Base-by-base conservation (phyloP, 805 yeast genomes). In the Saccharomyces kudriavzevii region DNA sequence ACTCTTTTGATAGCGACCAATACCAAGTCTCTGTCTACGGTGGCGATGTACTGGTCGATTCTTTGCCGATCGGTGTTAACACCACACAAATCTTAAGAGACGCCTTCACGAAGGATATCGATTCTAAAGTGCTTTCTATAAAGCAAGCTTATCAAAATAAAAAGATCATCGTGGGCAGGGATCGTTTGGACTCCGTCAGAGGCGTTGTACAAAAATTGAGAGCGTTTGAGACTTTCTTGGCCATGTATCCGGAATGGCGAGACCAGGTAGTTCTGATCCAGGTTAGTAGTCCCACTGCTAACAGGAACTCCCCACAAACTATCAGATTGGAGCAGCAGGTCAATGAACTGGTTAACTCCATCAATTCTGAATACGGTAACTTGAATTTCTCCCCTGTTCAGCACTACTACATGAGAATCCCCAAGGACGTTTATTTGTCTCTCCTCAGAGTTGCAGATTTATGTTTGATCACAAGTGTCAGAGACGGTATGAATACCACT, bases 401-500 rank as follows among this genome's bases (percentile, higher is more conserved):
- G 62, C 97, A 92, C 68, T 94, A 89, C 71, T 95, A 91, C 64
- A 87, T 89, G 81, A 81, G 95, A 62, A 81, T 94, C 57, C 89
- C 85, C 35, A 84, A 85, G 59, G 94, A 86, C 54, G 98, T 92
- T 69, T 94, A 94, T 69, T 75, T 87, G 55, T 97, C 98, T 0
- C 73, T 94, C 49, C 73, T 94, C 53, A 77, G 96, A 57, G 91
- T 82, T 14, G 98, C 98, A 0, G 97, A 94, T 65, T 73, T 94
- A 59, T 91, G 96, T 28, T 71, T 94, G 52, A 87, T 90, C 58
- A 89, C 97, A 0, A 84, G 96, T 1, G 84, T 92, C 28, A 82
- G 99, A 67, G 99, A 94, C 68, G 97, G 97, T 54, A 90, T 92
- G 86, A 92, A 90, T 72, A 89, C 97, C 4, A 94, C 98, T 1